Conservation (phyloP, 2,329 filamentous ascomycete genomes). For the Penicillium sp. region DNA sequence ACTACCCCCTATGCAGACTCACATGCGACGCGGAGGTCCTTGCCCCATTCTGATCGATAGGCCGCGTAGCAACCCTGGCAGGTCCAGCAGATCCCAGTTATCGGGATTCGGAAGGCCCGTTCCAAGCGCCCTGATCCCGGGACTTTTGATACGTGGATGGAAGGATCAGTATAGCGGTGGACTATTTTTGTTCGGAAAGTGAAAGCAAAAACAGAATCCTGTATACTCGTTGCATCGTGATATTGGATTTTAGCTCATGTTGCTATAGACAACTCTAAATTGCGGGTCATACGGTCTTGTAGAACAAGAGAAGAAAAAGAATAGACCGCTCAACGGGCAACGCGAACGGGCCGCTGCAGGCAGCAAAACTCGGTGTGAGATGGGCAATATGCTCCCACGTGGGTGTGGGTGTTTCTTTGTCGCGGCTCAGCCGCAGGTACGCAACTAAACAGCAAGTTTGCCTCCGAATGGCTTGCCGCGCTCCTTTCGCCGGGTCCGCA, state of each 20-base stretch:
- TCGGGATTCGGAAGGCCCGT: neutral
- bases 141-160: neutral
- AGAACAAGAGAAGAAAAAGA: neutral
- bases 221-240: slow-evolving; percentile 20
- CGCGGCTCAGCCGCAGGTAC: slow-evolving; percentile 4
- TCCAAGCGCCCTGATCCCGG: neutral
- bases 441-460: slow-evolving; percentile 1
- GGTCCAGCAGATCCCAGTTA: neutral
- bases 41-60: neutral
- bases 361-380: slow-evolving; percentile 20
- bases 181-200: too few relatives aligned
- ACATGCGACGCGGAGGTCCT: neutral
- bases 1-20: neutral
- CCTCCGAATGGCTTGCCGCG: slow-evolving; percentile 20
- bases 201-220: neutral
- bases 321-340: slow-evolving; percentile 8
- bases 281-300: slow-evolving; percentile 13
- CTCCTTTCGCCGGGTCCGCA: slow-evolving; percentile 26
- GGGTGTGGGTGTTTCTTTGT: neutral
- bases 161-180: too few relatives aligned
- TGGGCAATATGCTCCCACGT: neutral
- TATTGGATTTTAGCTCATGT: slow-evolving; percentile 20
- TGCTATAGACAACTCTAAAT: slow-evolving; percentile 22
- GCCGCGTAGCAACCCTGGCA: neutral
- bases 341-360: neutral